Evolutionary conservation across 192 early-diverging fungal genomes (phyloP).

Genomic region (Umbelopsis ramanniana): DNA sequence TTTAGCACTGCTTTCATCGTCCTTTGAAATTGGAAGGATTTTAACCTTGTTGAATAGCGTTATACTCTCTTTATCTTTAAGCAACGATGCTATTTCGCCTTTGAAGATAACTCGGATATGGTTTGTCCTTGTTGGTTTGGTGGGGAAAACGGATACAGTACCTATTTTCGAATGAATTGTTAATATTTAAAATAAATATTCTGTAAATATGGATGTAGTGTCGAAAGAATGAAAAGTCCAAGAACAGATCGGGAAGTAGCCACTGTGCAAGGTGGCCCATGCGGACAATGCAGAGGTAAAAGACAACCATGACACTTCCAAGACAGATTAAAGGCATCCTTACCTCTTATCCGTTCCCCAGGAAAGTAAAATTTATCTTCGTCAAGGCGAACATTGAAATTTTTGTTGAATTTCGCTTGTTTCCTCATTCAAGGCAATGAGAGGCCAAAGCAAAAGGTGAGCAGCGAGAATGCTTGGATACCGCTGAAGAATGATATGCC

Average conservation of each 20-base stretch:
- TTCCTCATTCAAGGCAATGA: constrained; percentile 20
- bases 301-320: no score
- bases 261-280: background rate
- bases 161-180: constrained; percentile 22
- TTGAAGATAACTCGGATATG: constrained; percentile 35
- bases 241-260: background rate
- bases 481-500: background rate
- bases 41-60: constrained; percentile 32
- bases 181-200: background rate
- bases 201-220: background rate
- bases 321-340: background rate
- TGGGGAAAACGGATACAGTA: constrained; percentile 33
- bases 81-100: constrained; percentile 31
- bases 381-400: constrained; percentile 35
- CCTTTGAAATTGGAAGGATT: constrained; percentile 8
- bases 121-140: constrained; percentile 35
- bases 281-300: background rate
- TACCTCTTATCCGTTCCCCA: constrained; percentile 43
- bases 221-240: background rate
- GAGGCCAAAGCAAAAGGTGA: constrained; percentile 12
- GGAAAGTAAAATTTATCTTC: constrained; percentile 48
- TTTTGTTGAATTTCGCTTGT: constrained; percentile 25
- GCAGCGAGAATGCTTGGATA: background rate
- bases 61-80: constrained; percentile 37
- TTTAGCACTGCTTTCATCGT: constrained; percentile 9